Conservation (phyloP, 768 basidiomycete genomes). For the Rossbeevera mucosa region DNA sequence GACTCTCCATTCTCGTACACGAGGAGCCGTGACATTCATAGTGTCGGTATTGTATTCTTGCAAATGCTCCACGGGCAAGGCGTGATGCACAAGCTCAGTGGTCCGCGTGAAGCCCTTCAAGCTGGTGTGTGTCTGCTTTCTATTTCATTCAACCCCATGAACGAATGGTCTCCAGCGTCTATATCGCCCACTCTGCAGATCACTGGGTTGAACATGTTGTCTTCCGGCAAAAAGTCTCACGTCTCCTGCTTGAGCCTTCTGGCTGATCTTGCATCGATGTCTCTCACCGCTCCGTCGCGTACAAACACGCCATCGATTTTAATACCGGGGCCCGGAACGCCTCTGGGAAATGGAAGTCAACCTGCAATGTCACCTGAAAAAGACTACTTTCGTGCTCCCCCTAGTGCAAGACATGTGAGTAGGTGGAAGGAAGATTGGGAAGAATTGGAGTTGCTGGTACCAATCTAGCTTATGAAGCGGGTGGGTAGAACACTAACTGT, state of each 20-base stretch:
- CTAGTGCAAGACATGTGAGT: constrained; percentile 51
- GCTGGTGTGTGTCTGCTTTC: constrained; percentile 37
- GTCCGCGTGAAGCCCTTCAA: constrained; percentile 54
- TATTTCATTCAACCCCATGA: background rate
- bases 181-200: constrained; percentile 50
- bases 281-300: constrained; percentile 25
- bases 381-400: constrained; percentile 49
- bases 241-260: constrained; percentile 56
- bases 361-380: constrained; percentile 57
- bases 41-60: constrained; percentile 70
- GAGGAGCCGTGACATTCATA: constrained; percentile 75
- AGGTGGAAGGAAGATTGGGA: constrained; percentile 95
- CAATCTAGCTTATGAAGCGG: background rate
- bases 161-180: constrained; percentile 36
- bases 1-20: constrained; percentile 79
- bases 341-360: constrained; percentile 37
- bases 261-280: constrained; percentile 48
- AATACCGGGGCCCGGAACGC: constrained; percentile 39
- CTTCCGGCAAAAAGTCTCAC: constrained; percentile 50
- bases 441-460: constrained; percentile 78
- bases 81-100: constrained; percentile 50
- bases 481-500: background rate
- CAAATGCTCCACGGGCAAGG: constrained; percentile 85
- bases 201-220: constrained; percentile 57
- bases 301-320: constrained; percentile 16